These are phyloP conservation scores for Candida tallmaniae DNA, from an alignment of 805 yeast species.

Conservation along the genomic window DNA sequence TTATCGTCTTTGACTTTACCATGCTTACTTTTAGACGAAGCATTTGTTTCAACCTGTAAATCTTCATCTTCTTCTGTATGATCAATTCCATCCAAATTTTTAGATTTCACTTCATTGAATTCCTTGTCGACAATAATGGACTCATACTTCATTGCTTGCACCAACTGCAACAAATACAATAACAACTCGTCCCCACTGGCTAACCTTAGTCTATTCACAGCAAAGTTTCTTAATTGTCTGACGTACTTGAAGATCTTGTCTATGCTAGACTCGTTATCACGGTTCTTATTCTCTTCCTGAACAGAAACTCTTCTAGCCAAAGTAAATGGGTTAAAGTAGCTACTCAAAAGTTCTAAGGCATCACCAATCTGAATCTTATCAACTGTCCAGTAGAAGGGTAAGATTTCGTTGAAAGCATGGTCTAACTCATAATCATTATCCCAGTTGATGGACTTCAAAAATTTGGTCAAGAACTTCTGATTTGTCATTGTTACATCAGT, in stretches of 20 bases:
- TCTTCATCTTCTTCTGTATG: slow-evolving; percentile 4
- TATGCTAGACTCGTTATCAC: slow-evolving; percentile 23
- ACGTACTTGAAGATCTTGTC: slow-evolving; percentile 34
- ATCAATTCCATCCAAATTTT: slow-evolving; percentile 1
- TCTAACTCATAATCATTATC: slow-evolving; percentile 74
- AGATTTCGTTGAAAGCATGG: slow-evolving; percentile 66
- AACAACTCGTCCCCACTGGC: slow-evolving; percentile 80
- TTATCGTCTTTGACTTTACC: slow-evolving; percentile 10
- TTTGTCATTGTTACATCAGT: slow-evolving; percentile 35
- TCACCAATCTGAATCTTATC: slow-evolving; percentile 79
- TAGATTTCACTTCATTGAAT: slow-evolving; percentile 2
- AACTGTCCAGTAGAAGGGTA: slow-evolving; percentile 55
- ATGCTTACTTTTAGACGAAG: not conserved
- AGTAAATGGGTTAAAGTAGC: slow-evolving; percentile 55
- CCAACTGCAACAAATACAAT: slow-evolving; percentile 80
- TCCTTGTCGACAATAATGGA: slow-evolving; percentile 18
- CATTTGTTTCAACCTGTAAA: not conserved
- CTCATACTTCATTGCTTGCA: slow-evolving; percentile 88
- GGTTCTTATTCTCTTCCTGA: slow-evolving; percentile 7
- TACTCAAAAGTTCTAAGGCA: slow-evolving; percentile 81
- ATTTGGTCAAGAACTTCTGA: slow-evolving; percentile 57
- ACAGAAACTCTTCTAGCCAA: slow-evolving; percentile 13
- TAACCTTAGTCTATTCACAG: slow-evolving; percentile 73
- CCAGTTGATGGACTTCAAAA: slow-evolving; percentile 85
- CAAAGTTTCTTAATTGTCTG: slow-evolving; percentile 66